Evolutionary conservation across 179 eudicot species (phyloP), one percentile per base, ranked within the genome.

Genomic region (Drosera spatulata): DNA sequence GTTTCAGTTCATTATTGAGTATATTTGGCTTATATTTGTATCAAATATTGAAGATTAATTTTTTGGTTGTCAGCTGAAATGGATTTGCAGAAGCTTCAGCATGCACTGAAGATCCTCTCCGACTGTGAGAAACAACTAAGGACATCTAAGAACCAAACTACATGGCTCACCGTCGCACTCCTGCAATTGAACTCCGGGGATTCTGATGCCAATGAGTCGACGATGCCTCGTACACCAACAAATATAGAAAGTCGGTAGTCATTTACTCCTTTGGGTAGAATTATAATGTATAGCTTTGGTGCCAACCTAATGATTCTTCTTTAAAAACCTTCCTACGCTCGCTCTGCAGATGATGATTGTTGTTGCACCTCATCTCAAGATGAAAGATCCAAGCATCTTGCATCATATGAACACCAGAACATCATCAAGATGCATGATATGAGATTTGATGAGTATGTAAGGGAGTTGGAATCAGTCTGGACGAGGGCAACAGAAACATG

Each of bases 91-190:
- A 95, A 85, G 76, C 97, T 94, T 39, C 85, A 77, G 39, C 78
- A 85, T 67, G 99, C 91, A 37, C 63, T 90, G 58, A 94, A 77
- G 75, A 73, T 80, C 66, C 85, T 94, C 41, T 86, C 91, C 41
- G 97, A 94, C 60, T 75, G 96, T 38, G 97, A 94, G 73, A 94
- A 87, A 68, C 99, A 94, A 55, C 61, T 94, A 65, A 81, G 97
- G 66, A 72, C 77, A 59, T 83, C 94, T 33, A 85, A 80, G 69
- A 85, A 82, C 69, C 94, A 87, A 72, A 82, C 85, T 10, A 90
- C 99, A 42, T 94, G 99, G 99, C 85, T 94, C 15, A 94, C 86
- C 60, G 97, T 79, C 46, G 94, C 97, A 69, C 80, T 94, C 11
- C 75, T 93, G 71, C 99, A 90, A 69, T 70, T 94, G 50, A 85